Evolutionary conservation across 2,329 filamentous ascomycete species (phyloP).

Genomic region (Ophioceras dolichostomum): DNA sequence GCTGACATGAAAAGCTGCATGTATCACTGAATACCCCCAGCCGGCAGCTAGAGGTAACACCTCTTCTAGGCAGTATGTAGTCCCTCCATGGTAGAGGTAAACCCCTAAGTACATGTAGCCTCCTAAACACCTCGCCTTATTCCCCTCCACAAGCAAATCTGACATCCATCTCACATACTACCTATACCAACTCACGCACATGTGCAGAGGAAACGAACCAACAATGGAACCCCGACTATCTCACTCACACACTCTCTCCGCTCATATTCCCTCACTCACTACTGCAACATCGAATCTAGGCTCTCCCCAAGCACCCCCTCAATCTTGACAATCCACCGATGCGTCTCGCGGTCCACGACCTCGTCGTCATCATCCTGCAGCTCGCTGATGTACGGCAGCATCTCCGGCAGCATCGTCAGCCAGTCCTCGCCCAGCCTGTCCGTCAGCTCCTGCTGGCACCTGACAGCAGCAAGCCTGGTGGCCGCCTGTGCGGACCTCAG

Average conservation of each 20-base stretch:
- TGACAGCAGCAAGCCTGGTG: slow-evolving; percentile 71
- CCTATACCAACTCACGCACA: too few species aligned
- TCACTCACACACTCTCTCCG: not conserved
- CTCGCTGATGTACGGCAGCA: slow-evolving; percentile 93
- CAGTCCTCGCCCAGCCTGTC: slow-evolving; percentile 82
- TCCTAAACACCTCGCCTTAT: too few species aligned
- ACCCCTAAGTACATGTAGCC: too few species aligned
- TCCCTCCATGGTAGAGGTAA: too few species aligned
- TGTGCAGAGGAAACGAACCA: too few species aligned
- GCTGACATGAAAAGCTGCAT: too few species aligned
- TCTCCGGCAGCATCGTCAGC: slow-evolving; percentile 83
- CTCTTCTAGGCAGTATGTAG: too few species aligned
- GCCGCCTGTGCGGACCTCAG: slow-evolving; percentile 61
- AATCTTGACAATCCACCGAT: slow-evolving; percentile 82
- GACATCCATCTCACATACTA: too few species aligned
- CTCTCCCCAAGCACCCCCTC: slow-evolving; percentile 84
- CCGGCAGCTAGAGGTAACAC: too few species aligned
- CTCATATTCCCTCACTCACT: slow-evolving; percentile 25
- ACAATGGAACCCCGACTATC: too few species aligned
- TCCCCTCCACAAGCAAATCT: too few species aligned
- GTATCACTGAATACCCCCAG: too few species aligned
- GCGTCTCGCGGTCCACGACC: slow-evolving; percentile 76
- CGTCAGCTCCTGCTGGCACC: slow-evolving; percentile 69
- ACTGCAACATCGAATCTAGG: slow-evolving; percentile 84
- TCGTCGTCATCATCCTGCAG: slow-evolving; percentile 95